phyloP scores from a whole-genome alignment of 352 stramenopile species.

The Phytophthora sojae region DNA sequence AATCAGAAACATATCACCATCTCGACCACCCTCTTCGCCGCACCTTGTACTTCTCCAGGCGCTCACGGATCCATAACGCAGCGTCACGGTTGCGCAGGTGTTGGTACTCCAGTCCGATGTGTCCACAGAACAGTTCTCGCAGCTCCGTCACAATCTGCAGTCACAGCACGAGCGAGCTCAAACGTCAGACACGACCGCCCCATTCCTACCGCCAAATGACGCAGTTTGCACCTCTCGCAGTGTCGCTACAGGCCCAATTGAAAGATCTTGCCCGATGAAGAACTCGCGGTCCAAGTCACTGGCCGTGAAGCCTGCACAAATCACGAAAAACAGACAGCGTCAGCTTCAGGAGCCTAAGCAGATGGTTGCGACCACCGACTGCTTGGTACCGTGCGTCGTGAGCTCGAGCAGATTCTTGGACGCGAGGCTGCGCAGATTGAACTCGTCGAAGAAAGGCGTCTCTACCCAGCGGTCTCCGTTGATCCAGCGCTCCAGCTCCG shows the following conservation, averaged over 20 bases:
- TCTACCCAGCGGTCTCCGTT: conserved; percentile 87
- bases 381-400: conserved; percentile 68
- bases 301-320: conserved; percentile 83
- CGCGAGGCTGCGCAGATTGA: conserved; percentile 84
- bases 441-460: conserved; percentile 89
- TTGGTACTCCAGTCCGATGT: conserved; percentile 98
- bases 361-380: neutral
- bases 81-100: conserved; percentile 96
- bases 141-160: conserved; percentile 93
- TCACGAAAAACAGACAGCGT: neutral
- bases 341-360: neutral
- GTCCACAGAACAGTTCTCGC: conserved; percentile 96
- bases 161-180: conserved; percentile 47
- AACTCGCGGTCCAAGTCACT: conserved; percentile 93
- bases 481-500: conserved; percentile 87
- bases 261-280: conserved; percentile 91
- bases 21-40: neutral
- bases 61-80: conserved; percentile 80
- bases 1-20: neutral
- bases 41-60: conserved; percentile 73
- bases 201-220: neutral
- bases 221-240: conserved; percentile 55
- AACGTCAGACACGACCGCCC: conserved; percentile 11
- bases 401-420: conserved; percentile 87
- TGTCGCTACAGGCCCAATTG: conserved; percentile 83